Base-by-base conservation (phyloP, 2,329 filamentous ascomycete species). In the Tolypocladium guangdongense region DNA sequence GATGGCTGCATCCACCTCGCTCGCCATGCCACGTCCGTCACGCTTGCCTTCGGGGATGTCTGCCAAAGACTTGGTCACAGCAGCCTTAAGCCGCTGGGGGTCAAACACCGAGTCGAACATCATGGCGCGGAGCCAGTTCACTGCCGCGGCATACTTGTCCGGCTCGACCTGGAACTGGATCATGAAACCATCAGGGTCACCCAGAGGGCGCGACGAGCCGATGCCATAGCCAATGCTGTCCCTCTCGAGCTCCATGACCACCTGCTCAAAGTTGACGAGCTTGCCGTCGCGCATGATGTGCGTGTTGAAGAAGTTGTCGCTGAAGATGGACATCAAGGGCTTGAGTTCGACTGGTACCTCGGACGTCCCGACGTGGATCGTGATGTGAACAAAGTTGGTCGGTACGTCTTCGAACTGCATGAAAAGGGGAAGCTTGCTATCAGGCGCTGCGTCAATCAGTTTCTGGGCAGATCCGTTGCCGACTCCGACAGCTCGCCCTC, bases 371-470 rank as follows among this genome's bases (percentile, higher is more conserved):
- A 97, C 75, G 53, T 93, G 82, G 24, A 97, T 71, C 49, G 83
- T 86, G 54, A 97, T 79, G 61, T 92, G 87, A 7, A 95, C 90
- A 67, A 99, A 99, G 64, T 90, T 95, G 55, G 89, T 95, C 2
- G 87, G 86, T 16, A 97, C 90, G 63, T 96, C 86, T 70, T 99
- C 93, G 59, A 95, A 99, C 69, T 99, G 92, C n/a, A 99, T 78
- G 69, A 96, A 99, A 2, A 97, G 74, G 0, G 90, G 87, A n/a
- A 84, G 66, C 37, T 84, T 70, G 7, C 73, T 75, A 20, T 73
- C 59, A 38, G 79, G 76, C 41, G 89, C 82, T 16, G 77, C 74
- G 65, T 97, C 88, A 49, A 99, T 82, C 49, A 85, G 70, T 56
- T 82, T 77, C 68, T 99, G 93, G 5, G 89, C 81, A 4, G 78